Percentiles rank a stretch among this genome's conserved stretches.
phyloP scores from a whole-genome alignment of 495 filamentous ascomycete species.

The Aspergillus steynii region DNA sequence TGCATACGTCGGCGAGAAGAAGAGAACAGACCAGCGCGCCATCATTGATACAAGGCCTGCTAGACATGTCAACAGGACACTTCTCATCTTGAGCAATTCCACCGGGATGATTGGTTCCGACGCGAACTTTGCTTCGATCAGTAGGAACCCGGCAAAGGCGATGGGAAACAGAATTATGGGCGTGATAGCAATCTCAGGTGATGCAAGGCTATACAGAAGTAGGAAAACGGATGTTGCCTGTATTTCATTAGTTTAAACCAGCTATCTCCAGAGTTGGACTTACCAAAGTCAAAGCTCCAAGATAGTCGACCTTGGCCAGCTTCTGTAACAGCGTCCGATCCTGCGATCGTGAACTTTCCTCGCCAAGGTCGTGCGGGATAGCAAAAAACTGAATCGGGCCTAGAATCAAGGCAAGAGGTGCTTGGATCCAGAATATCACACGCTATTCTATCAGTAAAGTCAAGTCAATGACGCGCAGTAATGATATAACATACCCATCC shows the following conservation, averaged over 20 bases:
- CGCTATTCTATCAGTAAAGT: constrained; percentile 43
- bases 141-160: constrained; percentile 56
- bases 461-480: background rate
- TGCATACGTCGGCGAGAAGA: constrained; percentile 73
- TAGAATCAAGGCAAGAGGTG: constrained; percentile 55
- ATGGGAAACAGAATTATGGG: constrained; percentile 58
- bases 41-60: constrained; percentile 72
- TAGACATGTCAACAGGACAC: constrained; percentile 66
- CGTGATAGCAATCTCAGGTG: constrained; percentile 50
- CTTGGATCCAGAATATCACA: constrained; percentile 66
- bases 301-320: constrained; percentile 66
- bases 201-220: constrained; percentile 67
- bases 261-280: constrained; percentile 19
- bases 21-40: constrained; percentile 73
- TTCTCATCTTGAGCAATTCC: constrained; percentile 59
- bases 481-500: constrained; percentile 62
- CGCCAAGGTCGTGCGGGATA: constrained; percentile 49
- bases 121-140: constrained; percentile 57
- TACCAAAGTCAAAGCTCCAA: constrained; percentile 63
- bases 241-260: constrained; percentile 17
- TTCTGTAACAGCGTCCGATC: constrained; percentile 40
- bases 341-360: constrained; percentile 17
- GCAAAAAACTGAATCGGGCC: constrained; percentile 60
- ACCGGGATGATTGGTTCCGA: constrained; percentile 71
- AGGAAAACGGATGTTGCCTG: constrained; percentile 56